These are phyloP conservation scores for Pseudozyma sp. DNA, from an alignment of 1,284 basidiomycete genomes.

Conservation along the genomic window DNA sequence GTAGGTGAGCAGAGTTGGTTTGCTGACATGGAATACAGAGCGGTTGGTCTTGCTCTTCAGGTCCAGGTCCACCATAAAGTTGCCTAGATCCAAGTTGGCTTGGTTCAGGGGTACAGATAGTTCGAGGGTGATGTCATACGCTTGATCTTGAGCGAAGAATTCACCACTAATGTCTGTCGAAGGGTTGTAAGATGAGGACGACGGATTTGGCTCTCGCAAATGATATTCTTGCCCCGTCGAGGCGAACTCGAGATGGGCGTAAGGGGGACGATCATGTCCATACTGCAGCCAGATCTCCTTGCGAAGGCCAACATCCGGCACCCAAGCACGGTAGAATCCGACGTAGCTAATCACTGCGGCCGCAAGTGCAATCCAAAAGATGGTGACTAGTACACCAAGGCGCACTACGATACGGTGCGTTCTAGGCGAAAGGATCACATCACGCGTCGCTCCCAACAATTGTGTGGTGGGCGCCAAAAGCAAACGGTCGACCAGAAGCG, in stretches of 20 bases:
- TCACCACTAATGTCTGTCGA: constrained; percentile 21
- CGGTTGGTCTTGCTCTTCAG: constrained; percentile 39
- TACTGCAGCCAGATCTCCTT: constrained; percentile 65
- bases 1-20: constrained; percentile 44
- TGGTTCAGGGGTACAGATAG: constrained; percentile 60
- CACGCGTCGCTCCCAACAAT: constrained; percentile 33
- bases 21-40: constrained; percentile 43
- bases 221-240: background rate
- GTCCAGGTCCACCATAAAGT: constrained; percentile 64
- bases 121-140: constrained; percentile 67
- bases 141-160: constrained; percentile 61
- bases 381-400: constrained; percentile 53
- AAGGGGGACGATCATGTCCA: constrained; percentile 39
- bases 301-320: constrained; percentile 57
- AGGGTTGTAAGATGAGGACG: constrained; percentile 33
- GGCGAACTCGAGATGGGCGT: constrained; percentile 45
- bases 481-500: constrained; percentile 36
- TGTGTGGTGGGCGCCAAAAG: constrained; percentile 47
- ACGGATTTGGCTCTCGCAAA: constrained; percentile 27
- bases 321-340: constrained; percentile 67
- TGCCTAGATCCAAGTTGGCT: constrained; percentile 64
- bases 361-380: constrained; percentile 57
- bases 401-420: constrained; percentile 65
- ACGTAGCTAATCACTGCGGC: constrained; percentile 62
- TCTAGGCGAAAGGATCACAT: constrained; percentile 58